Percentiles rank a stretch among this genome's conserved stretches.
Evolutionary conservation across 2,329 filamentous ascomycete genomes (phyloP).

Genomic region (Ophiostoma ulmi): DNA sequence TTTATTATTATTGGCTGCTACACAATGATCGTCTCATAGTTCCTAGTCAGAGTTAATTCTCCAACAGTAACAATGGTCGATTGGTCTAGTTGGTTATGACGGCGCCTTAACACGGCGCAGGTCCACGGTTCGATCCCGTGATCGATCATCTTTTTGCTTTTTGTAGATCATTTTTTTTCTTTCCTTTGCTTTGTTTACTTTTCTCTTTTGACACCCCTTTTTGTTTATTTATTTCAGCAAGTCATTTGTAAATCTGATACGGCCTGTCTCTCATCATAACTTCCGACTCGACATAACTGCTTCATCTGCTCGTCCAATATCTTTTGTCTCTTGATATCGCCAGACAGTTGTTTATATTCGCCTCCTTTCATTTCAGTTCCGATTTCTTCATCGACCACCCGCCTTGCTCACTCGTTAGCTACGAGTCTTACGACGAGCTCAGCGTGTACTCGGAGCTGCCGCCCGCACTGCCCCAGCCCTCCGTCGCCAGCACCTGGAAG

Average conservation of each 20-base stretch:
- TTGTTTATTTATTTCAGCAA: too few relatives aligned
- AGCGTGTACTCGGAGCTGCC: constrained; percentile 34
- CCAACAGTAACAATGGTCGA: constrained; percentile 1
- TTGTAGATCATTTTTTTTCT: too few relatives aligned
- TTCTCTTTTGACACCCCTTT: too few relatives aligned
- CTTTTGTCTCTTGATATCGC: not conserved
- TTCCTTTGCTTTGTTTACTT: too few relatives aligned
- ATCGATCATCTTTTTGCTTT: not conserved
- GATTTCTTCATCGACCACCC: too few relatives aligned
- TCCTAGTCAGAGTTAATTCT: not conserved
- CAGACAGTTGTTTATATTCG: too few relatives aligned
- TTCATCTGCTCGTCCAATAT: not conserved
- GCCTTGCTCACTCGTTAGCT: too few relatives aligned
- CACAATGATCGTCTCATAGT: not conserved
- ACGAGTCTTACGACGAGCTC: constrained; percentile 10
- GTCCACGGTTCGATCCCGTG: constrained; percentile 18
- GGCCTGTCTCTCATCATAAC: too few relatives aligned
- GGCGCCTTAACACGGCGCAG: constrained; percentile 18
- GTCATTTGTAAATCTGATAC: too few relatives aligned
- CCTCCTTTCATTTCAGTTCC: not conserved
- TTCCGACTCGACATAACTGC: not conserved
- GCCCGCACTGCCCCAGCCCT: constrained; percentile 39
- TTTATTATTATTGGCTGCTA: too few relatives aligned
- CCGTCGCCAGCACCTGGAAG: constrained; percentile 50
- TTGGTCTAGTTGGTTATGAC: constrained; percentile 18